Conservation (phyloP, 108 stramenopile genomes). For the Pelagomonas calceolata region DNA sequence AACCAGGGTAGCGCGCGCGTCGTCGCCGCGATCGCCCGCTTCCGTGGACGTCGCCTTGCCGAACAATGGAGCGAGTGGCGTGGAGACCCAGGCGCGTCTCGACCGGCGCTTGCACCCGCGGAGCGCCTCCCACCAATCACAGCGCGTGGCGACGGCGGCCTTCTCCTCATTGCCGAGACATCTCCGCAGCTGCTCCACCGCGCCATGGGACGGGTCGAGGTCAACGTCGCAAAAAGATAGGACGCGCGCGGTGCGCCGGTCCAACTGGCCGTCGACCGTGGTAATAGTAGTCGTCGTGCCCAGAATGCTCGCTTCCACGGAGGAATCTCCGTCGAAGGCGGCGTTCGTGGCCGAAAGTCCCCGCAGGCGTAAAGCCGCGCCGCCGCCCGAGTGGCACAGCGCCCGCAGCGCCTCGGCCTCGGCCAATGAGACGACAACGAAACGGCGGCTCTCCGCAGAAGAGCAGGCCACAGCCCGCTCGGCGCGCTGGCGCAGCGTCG, state of each 20-base stretch:
- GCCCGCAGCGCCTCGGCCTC: neutral
- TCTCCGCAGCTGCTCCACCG: conserved; percentile 29
- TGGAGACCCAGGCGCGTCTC: conserved; percentile 25
- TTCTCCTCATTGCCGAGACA: conserved; percentile 15
- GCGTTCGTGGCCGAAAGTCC: neutral
- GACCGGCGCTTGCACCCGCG: conserved; percentile 36
- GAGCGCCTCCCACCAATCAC: conserved; percentile 42
- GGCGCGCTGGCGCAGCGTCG: neutral
- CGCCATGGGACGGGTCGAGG: conserved; percentile 20
- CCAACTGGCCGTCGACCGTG: neutral
- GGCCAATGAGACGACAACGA: neutral
- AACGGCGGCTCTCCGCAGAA: neutral
- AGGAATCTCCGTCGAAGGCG: neutral
- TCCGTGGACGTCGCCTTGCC: neutral
- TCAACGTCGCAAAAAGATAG: conserved; percentile 40
- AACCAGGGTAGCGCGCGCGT: conserved; percentile 25
- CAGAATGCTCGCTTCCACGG: neutral
- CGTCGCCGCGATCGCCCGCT: neutral
- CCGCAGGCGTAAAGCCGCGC: neutral
- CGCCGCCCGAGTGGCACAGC: neutral
- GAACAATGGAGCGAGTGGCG: conserved; percentile 29
- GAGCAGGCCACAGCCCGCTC: too few species aligned
- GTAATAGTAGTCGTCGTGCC: conserved; percentile 13
- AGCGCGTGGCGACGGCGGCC: neutral
- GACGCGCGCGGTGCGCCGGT: conserved; percentile 16